phyloP scores from a whole-genome alignment of 169 alveolate species.

The Eimeria brunetti region DNA sequence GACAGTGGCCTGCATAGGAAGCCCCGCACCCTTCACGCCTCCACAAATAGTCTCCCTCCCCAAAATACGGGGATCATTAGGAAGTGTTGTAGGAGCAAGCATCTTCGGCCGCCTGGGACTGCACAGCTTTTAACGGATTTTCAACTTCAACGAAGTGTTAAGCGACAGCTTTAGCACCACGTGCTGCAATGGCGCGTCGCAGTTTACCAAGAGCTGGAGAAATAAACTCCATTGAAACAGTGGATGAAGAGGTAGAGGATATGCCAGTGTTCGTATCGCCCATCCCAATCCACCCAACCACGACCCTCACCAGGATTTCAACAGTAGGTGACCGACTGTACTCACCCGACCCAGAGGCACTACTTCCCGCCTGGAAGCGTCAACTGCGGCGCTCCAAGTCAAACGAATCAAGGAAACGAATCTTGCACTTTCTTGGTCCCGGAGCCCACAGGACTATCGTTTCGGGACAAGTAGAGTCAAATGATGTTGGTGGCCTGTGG shows the following conservation, averaged over 20 bases:
- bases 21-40: background rate
- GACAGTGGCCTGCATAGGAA: background rate
- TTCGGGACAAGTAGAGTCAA: constrained; percentile 2
- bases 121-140: background rate
- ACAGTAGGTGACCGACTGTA: constrained; percentile 49
- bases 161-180: background rate
- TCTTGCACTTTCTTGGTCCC: background rate
- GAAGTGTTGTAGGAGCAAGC: background rate
- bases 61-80: background rate
- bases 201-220: constrained; percentile 8
- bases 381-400: constrained; percentile 66
- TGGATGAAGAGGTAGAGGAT: constrained; percentile 49
- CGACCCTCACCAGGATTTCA: constrained; percentile 54
- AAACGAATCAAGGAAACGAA: constrained; percentile 21
- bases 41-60: background rate
- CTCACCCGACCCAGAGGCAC: constrained; percentile 29
- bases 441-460: constrained; percentile 13
- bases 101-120: background rate
- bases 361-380: constrained; percentile 61
- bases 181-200: background rate
- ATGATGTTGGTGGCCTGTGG: constrained; percentile 61
- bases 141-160: background rate
- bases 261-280: constrained; percentile 70
- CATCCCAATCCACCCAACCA: constrained; percentile 45
- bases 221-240: background rate